A percentile compares a stretch with the other conserved stretches of the same genome.
These are phyloP conservation scores for Microsporum ferrugineum DNA, from an alignment of 2,329 filamentous ascomycete genomes.

Conservation along the genomic window DNA sequence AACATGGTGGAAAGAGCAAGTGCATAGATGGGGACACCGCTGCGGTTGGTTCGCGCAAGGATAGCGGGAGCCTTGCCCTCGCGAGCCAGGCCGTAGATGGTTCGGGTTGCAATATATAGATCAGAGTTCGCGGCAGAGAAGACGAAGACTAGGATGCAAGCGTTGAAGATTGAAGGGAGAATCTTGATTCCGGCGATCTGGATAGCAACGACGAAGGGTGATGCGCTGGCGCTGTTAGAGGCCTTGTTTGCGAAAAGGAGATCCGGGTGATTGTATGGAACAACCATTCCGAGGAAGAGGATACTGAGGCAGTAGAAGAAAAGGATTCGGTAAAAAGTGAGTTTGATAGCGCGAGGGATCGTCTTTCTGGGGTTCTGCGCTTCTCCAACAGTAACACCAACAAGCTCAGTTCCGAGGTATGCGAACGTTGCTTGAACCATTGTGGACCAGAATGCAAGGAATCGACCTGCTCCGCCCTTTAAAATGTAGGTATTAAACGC, in stretches of 20 bases:
- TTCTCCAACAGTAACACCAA: slow-evolving; percentile 47
- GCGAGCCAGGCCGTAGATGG: slow-evolving; percentile 65
- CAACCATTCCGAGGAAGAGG: slow-evolving; percentile 48
- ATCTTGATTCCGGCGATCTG: slow-evolving; percentile 54
- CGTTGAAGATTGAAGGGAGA: slow-evolving; percentile 63
- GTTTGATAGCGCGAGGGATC: slow-evolving; percentile 44
- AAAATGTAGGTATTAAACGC: slow-evolving; percentile 43
- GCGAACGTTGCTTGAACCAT: slow-evolving; percentile 34
- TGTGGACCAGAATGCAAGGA: slow-evolving; percentile 53
- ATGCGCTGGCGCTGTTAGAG: slow-evolving; percentile 49
- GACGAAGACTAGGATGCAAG: slow-evolving; percentile 60
- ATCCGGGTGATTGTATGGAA: slow-evolving; percentile 53
- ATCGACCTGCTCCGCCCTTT: slow-evolving; percentile 40
- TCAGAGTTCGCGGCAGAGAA: slow-evolving; percentile 59
- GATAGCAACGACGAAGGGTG: slow-evolving; percentile 61
- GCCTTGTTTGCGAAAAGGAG: slow-evolving; percentile 42
- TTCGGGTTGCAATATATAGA: slow-evolving; percentile 53
- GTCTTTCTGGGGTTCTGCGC: slow-evolving; percentile 42
- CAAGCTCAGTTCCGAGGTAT: slow-evolving; percentile 36
- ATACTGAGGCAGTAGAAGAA: slow-evolving; percentile 49
- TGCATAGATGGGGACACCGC: slow-evolving; percentile 36
- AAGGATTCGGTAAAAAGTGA: slow-evolving; percentile 45
- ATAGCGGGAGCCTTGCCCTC: slow-evolving; percentile 61
- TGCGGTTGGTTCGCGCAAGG: slow-evolving; percentile 57
- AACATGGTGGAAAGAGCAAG: slow-evolving; percentile 31